Evolutionary conservation across 768 basidiomycete species (phyloP).

Genomic region (Collybiopsis confluens): DNA sequence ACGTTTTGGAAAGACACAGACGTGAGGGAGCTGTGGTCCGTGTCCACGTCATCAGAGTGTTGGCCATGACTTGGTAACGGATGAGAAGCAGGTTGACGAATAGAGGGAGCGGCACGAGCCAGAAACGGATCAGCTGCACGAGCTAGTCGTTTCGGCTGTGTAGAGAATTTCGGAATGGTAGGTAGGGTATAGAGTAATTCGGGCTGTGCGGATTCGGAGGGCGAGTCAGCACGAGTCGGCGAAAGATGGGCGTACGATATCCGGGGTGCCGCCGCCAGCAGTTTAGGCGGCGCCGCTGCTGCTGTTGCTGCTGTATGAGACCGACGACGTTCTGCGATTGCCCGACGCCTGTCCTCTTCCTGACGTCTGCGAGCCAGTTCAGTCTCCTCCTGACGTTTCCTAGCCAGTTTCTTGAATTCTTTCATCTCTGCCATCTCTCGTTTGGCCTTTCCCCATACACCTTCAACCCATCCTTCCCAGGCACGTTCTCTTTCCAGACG

Average conservation of each 20-base stretch:
- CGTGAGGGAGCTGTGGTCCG: not conserved
- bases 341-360: not conserved
- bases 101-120: slow-evolving; percentile 13
- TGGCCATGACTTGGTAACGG: too few relatives aligned
- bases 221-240: not conserved
- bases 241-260: slow-evolving; percentile 8
- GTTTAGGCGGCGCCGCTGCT: not conserved
- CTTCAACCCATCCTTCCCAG: slow-evolving; percentile 19
- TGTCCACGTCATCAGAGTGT: too few relatives aligned
- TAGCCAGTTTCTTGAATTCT: slow-evolving; percentile 12
- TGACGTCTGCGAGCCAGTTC: slow-evolving; percentile 1
- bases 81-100: not conserved
- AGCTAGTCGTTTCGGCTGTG: slow-evolving; percentile 11
- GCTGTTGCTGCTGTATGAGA: not conserved
- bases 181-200: slow-evolving; percentile 6
- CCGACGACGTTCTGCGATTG: not conserved
- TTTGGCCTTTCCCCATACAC: slow-evolving; percentile 22
- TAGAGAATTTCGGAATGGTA: not conserved
- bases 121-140: slow-evolving; percentile 18
- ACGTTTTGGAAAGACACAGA: slow-evolving; percentile 37
- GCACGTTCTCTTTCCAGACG: slow-evolving; percentile 6
- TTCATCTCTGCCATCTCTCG: slow-evolving; percentile 18
- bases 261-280: not conserved
- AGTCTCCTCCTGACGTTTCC: slow-evolving; percentile 16
- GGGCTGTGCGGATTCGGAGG: not conserved